phyloP scores from a whole-genome alignment of 352 stramenopile genomes.

The Phytophthora hibernalis region DNA sequence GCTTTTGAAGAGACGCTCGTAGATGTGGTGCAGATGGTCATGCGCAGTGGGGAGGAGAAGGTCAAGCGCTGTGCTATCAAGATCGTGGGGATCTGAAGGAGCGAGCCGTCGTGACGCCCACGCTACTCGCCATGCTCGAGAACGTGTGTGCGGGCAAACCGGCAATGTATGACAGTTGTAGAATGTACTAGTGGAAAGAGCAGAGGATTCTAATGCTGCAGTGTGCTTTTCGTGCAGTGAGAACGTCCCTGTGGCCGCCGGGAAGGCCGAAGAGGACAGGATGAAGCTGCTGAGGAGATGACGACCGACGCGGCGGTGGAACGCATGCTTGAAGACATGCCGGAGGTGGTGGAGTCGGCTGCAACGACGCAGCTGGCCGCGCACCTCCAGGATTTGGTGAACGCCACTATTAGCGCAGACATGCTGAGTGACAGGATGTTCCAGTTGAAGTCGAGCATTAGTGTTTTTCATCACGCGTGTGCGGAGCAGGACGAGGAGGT shows the following conservation, averaged over 20 bases:
- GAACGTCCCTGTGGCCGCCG: slow-evolving; percentile 28
- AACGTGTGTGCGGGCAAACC: slow-evolving; percentile 80
- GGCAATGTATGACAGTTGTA: slow-evolving; percentile 45
- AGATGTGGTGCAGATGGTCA: slow-evolving; percentile 67
- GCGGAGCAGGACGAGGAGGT: slow-evolving; percentile 47
- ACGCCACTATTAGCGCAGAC: slow-evolving; percentile 82
- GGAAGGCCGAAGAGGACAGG: slow-evolving; percentile 37
- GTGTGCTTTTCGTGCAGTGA: slow-evolving; percentile 40
- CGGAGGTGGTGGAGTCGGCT: slow-evolving; percentile 65
- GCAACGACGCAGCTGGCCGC: slow-evolving; percentile 49
- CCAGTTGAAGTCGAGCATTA: slow-evolving; percentile 84
- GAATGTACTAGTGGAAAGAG: not conserved
- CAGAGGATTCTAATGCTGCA: slow-evolving; percentile 6
- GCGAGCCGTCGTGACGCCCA: slow-evolving; percentile 60
- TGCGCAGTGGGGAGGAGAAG: slow-evolving; percentile 74
- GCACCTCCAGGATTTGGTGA: slow-evolving; percentile 78
- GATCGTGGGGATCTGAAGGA: slow-evolving; percentile 89
- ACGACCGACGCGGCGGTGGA: slow-evolving; percentile 51
- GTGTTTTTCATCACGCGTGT: slow-evolving; percentile 71
- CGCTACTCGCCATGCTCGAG: slow-evolving; percentile 68
- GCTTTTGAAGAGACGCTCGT: slow-evolving; percentile 69
- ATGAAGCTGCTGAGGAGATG: slow-evolving; percentile 47
- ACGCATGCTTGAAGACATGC: slow-evolving; percentile 67
- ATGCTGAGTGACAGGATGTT: slow-evolving; percentile 91
- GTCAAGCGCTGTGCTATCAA: slow-evolving; percentile 89